A percentile compares a stretch with the other conserved stretches of the same genome.
These are phyloP conservation scores for Nephelium lappaceum DNA, from an alignment of 345 rosid genomes.

Conservation along the genomic window DNA sequence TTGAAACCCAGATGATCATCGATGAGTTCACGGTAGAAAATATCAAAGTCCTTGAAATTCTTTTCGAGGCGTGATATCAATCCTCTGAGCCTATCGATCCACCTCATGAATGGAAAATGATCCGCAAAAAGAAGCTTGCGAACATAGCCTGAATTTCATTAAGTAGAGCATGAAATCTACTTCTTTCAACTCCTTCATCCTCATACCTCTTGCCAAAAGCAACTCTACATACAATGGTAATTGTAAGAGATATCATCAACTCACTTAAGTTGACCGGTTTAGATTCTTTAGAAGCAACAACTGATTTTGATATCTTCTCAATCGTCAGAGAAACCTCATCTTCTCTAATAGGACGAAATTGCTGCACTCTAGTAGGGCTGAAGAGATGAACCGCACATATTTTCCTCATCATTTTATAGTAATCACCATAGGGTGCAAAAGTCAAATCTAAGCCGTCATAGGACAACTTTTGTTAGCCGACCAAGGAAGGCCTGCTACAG, in stretches of 20 bases:
- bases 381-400: conserved; percentile 31
- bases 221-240: conserved; percentile 26
- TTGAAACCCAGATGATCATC: conserved; percentile 36
- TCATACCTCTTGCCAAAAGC: conserved; percentile 39
- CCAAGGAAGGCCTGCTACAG: conserved; percentile 30
- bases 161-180: conserved; percentile 18
- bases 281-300: not conserved
- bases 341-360: conserved; percentile 25
- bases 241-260: conserved; percentile 17
- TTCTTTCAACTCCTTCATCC: conserved; percentile 19
- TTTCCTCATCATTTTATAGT: conserved; percentile 37
- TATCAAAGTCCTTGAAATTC: conserved; percentile 27
- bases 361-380: conserved; percentile 20
- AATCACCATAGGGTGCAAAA: conserved; percentile 30
- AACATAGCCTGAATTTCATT: conserved; percentile 31
- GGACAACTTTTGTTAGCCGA: conserved; percentile 24
- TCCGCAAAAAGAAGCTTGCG: conserved; percentile 29
- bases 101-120: conserved; percentile 31
- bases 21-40: conserved; percentile 34
- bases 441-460: conserved; percentile 36
- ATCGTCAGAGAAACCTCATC: conserved; percentile 31
- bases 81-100: conserved; percentile 34
- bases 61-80: conserved; percentile 18
- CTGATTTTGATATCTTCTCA: conserved; percentile 13
- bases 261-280: conserved; percentile 21